phyloP scores from a whole-genome alignment of 2,329 filamentous ascomycete species.

The Cadophora sp. region DNA sequence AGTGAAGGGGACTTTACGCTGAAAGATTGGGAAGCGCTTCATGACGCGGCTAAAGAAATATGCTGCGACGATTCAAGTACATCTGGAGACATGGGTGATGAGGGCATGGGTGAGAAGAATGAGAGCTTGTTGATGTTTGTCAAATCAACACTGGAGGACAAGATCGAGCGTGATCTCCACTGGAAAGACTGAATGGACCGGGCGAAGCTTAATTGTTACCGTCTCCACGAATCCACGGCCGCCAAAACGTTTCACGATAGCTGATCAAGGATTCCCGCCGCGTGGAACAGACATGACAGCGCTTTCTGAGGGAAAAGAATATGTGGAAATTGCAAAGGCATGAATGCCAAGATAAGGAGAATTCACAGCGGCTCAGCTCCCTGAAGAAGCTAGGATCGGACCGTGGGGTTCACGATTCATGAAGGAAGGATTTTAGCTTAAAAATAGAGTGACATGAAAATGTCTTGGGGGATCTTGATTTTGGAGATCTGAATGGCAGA shows the following conservation, averaged over 20 bases:
- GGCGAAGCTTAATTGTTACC: constrained; percentile 23
- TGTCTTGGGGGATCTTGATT: constrained; percentile 19
- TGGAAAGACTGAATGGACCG: constrained; percentile 54
- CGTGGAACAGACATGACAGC: constrained; percentile 5
- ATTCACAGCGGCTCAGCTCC: constrained; percentile 22
- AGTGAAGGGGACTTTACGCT: constrained; percentile 82
- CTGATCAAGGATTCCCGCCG: constrained; percentile 10
- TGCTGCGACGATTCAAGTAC: constrained; percentile 59
- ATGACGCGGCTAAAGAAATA: constrained; percentile 66
- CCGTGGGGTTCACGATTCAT: constrained; percentile 27
- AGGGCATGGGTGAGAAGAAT: constrained; percentile 50
- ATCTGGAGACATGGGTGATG: constrained; percentile 40
- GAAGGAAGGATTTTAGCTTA: constrained; percentile 24
- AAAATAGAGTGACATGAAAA: constrained; percentile 28
- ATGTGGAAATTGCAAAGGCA: constrained; percentile 28
- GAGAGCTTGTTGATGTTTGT: constrained; percentile 64
- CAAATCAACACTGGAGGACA: constrained; percentile 65
- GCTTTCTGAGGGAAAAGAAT: constrained; percentile 11
- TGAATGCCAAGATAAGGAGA: constrained; percentile 31
- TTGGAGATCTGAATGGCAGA: constrained; percentile 25
- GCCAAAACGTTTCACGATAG: constrained; percentile 21
- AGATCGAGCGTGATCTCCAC: constrained; percentile 59
- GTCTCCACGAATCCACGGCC: constrained; percentile 19
- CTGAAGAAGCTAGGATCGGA: constrained; percentile 29
- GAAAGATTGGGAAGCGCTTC: constrained; percentile 76